Conservation (phyloP, 192 early-diverging fungal genomes). For the Coemansia furcata region DNA sequence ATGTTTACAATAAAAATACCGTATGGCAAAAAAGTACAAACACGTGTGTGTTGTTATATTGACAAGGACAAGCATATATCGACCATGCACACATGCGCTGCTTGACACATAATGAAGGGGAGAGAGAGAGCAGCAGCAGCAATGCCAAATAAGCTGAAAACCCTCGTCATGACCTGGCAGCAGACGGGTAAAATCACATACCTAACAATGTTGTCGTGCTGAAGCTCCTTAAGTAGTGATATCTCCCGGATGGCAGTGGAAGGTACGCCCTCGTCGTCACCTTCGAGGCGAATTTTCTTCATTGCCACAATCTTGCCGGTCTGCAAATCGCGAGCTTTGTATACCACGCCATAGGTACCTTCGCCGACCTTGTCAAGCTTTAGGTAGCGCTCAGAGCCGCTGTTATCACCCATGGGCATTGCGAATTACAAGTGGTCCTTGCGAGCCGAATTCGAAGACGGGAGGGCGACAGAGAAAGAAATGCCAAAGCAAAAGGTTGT, state of each 20-base stretch:
- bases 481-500: neutral
- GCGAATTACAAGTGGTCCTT: neutral
- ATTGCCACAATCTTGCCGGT: slow-evolving; percentile 66
- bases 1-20: slow-evolving; percentile 5
- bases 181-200: slow-evolving; percentile 29
- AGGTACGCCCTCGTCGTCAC: slow-evolving; percentile 71
- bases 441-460: neutral
- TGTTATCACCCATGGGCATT: slow-evolving; percentile 33
- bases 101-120: neutral
- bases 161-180: neutral
- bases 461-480: neutral
- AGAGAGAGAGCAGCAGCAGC: neutral
- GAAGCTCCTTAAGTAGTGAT: slow-evolving; percentile 80
- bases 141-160: neutral
- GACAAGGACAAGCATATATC: neutral
- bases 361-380: slow-evolving; percentile 81
- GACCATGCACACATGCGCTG: neutral
- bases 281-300: slow-evolving; percentile 71
- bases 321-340: slow-evolving; percentile 61
- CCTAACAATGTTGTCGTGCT: slow-evolving; percentile 84
- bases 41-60: neutral
- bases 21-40: neutral
- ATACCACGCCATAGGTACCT: slow-evolving; percentile 83
- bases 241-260: slow-evolving; percentile 87
- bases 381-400: slow-evolving; percentile 55